These are phyloP conservation scores for Chimonanthus praecox DNA, from an alignment of 164 flowering plant genomes.

Conservation along the genomic window DNA sequence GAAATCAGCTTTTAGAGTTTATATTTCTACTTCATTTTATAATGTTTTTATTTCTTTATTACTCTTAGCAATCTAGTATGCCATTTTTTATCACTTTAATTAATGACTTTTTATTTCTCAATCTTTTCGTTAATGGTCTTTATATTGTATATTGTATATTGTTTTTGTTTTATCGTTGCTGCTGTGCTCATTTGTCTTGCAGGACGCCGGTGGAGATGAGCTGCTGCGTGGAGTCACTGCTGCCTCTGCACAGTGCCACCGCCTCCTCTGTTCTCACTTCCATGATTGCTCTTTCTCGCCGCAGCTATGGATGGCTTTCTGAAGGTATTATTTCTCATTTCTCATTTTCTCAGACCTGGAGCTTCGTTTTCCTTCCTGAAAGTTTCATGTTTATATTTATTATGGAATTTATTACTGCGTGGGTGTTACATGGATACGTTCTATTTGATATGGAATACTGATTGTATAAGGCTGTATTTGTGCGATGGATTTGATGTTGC, in stretches of 20 bases:
- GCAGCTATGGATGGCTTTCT: conserved; percentile 52
- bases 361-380: too few species aligned
- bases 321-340: conserved; percentile 43
- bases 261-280: conserved; percentile 82
- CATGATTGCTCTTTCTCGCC: conserved; percentile 69
- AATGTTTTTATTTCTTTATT: too few species aligned
- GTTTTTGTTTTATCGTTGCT: too few species aligned
- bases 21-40: background rate
- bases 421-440: too few species aligned
- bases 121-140: background rate
- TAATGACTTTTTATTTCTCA: background rate
- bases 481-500: too few species aligned
- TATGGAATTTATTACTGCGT: too few species aligned
- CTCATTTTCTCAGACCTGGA: background rate
- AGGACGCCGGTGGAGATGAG: conserved; percentile 84
- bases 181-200: background rate
- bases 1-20: background rate
- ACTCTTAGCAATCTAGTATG: background rate
- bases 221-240: conserved; percentile 54
- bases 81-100: background rate
- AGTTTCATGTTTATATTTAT: too few species aligned
- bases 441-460: too few species aligned
- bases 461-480: too few species aligned
- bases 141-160: too few species aligned
- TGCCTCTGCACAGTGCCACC: conserved; percentile 82